A percentile compares a stretch with the other conserved stretches of the same genome.
Evolutionary conservation across 176 grass and related monocot species (phyloP).

Genomic region (Musa schizocarpa): DNA sequence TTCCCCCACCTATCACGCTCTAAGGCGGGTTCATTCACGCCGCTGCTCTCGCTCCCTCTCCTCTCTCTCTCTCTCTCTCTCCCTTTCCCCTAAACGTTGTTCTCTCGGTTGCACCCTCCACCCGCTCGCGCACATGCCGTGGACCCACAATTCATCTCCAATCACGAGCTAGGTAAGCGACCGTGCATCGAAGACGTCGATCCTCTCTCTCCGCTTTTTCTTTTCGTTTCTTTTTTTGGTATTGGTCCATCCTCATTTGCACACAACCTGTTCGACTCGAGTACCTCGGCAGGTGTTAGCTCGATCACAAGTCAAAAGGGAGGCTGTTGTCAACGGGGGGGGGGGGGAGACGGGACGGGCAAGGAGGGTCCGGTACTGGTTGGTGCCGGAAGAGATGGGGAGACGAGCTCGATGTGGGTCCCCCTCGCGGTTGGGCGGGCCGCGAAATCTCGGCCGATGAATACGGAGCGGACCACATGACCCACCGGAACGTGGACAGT

Average conservation of each 20-base stretch:
- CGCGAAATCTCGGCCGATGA: conserved; percentile 5
- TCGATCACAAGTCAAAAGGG: neutral
- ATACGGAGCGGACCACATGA: neutral
- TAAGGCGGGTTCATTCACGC: too few species aligned
- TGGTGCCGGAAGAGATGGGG: neutral
- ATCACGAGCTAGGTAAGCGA: too few species aligned
- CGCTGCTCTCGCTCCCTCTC: neutral
- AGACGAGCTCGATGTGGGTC: neutral
- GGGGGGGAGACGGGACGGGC: too few species aligned
- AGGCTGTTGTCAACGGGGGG: neutral
- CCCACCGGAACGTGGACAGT: too few species aligned
- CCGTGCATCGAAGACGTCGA: too few species aligned
- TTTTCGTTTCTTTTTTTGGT: neutral
- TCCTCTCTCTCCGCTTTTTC: neutral
- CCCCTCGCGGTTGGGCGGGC: neutral
- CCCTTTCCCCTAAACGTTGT: neutral
- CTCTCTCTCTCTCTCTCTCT: neutral
- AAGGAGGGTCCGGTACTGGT: neutral
- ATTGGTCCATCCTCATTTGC: neutral
- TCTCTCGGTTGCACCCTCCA: too few species aligned
- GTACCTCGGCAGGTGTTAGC: neutral
- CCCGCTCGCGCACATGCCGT: too few species aligned
- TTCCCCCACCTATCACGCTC: too few species aligned
- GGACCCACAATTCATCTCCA: too few species aligned
- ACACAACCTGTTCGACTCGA: neutral